Evolutionary conservation across 352 stramenopile species (phyloP).

Genomic region (Globisporangium recalcitrans): DNA sequence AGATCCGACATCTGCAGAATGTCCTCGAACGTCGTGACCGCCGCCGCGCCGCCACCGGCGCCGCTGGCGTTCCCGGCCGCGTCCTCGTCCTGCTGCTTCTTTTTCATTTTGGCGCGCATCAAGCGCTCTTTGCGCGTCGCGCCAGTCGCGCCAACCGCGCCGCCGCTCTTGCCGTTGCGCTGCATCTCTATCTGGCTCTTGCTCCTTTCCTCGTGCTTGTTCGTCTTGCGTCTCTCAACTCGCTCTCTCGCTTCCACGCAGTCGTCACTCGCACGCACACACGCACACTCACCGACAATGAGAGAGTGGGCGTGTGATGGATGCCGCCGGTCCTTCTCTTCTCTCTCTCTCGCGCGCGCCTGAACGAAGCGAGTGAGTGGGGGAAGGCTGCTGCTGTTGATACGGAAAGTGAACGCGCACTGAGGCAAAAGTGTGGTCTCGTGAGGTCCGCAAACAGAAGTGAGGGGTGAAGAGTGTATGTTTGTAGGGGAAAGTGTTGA

Average conservation of each 20-base stretch:
- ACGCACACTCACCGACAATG: not conserved
- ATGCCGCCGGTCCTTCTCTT: not conserved
- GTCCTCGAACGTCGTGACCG: slow-evolving; percentile 67
- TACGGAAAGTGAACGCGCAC: slow-evolving; percentile 7
- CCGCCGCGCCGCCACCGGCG: slow-evolving; percentile 15
- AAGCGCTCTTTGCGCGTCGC: slow-evolving; percentile 76
- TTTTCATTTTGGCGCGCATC: slow-evolving; percentile 84
- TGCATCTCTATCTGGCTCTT: slow-evolving; percentile 21
- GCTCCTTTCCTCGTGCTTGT: not conserved
- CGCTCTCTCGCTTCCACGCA: not conserved
- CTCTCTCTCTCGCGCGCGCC: not conserved
- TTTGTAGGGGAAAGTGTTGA: not conserved
- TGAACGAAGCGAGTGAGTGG: not conserved
- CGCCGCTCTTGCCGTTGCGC: slow-evolving; percentile 25
- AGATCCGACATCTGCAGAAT: slow-evolving; percentile 89
- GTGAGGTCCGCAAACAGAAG: not conserved
- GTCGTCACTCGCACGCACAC: not conserved
- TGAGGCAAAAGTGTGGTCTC: not conserved
- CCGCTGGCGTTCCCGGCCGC: slow-evolving; percentile 23
- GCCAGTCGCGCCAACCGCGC: slow-evolving; percentile 22
- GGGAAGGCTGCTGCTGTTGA: slow-evolving; percentile 4
- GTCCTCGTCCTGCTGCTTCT: slow-evolving; percentile 76
- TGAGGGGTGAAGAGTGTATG: not conserved
- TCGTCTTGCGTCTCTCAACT: not conserved
- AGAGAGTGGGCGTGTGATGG: not conserved